phyloP scores from a whole-genome alignment of 2,329 filamentous ascomycete species.

The Apiospora kogelbergensis region DNA sequence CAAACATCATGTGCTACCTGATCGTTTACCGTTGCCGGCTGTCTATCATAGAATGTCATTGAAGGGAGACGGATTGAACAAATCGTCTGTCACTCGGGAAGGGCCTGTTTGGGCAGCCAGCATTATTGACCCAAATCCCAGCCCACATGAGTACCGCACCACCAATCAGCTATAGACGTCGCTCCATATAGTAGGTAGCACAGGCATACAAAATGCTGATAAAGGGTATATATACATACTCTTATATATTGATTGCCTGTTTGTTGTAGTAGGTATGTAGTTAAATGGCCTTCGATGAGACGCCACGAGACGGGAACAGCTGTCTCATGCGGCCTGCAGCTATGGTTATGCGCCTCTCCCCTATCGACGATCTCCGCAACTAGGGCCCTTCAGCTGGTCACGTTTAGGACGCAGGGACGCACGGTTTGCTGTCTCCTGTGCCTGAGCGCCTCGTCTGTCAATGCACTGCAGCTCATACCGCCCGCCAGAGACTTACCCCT shows the following conservation, averaged over 20 bases:
- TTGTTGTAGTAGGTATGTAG: not conserved
- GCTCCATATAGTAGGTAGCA: not conserved
- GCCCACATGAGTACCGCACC: not conserved
- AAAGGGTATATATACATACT: not conserved
- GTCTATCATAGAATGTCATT: not conserved
- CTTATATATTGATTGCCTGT: not conserved
- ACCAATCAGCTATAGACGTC: not conserved
- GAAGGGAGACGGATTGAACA: not conserved
- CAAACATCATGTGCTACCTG: not conserved
- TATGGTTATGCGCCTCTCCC: not conserved
- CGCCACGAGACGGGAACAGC: slow-evolving; percentile 1
- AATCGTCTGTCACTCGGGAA: not conserved
- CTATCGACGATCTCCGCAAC: not conserved
- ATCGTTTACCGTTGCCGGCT: not conserved
- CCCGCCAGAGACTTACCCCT: not conserved
- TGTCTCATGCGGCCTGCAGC: slow-evolving; percentile 3
- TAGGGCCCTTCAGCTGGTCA: not conserved
- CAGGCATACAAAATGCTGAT: not conserved
- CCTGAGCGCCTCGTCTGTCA: slow-evolving; percentile 4
- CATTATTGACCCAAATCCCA: not conserved
- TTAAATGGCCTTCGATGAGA: not conserved
- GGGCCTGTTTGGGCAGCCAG: not conserved
- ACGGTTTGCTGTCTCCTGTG: not conserved
- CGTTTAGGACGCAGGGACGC: not conserved
- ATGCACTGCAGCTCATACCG: not conserved